Evolutionary conservation across 208 protist species (phyloP).

Genomic region (Naegleria gruberi): DNA sequence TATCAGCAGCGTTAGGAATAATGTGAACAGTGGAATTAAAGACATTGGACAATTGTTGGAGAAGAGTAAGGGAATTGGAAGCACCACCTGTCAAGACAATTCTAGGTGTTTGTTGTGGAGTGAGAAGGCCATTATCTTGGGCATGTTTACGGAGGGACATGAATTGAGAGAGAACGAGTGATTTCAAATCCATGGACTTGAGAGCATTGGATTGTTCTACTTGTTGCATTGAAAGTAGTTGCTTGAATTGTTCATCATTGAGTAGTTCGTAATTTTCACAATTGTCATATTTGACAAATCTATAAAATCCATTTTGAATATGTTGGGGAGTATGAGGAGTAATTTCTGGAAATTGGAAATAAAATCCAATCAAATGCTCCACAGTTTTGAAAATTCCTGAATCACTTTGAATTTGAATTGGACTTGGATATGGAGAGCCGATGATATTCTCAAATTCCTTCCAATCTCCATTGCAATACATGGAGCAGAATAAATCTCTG

Average conservation of each 20-base stretch:
- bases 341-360: slow-evolving; percentile 28
- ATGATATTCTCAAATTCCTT: slow-evolving; percentile 9
- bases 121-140: slow-evolving; percentile 12
- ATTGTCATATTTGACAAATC: neutral
- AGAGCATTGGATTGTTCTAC: neutral
- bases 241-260: neutral
- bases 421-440: neutral
- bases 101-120: neutral
- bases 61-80: neutral
- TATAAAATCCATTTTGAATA: neutral
- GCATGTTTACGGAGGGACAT: slow-evolving; percentile 21
- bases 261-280: neutral
- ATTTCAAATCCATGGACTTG: neutral
- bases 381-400: neutral
- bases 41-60: slow-evolving; percentile 30
- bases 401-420: neutral
- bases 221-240: neutral
- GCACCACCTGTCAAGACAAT: slow-evolving; percentile 36
- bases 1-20: neutral
- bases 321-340: neutral
- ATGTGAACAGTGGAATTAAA: slow-evolving; percentile 26
- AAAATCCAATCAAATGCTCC: slow-evolving; percentile 16
- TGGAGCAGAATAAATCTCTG: slow-evolving; percentile 20
- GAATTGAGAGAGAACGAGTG: slow-evolving; percentile 30
- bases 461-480: slow-evolving; percentile 25